A percentile compares a stretch with the other conserved stretches of the same genome.
Conservation (phyloP, 345 rosid genomes). For the Brassica napus region DNA sequence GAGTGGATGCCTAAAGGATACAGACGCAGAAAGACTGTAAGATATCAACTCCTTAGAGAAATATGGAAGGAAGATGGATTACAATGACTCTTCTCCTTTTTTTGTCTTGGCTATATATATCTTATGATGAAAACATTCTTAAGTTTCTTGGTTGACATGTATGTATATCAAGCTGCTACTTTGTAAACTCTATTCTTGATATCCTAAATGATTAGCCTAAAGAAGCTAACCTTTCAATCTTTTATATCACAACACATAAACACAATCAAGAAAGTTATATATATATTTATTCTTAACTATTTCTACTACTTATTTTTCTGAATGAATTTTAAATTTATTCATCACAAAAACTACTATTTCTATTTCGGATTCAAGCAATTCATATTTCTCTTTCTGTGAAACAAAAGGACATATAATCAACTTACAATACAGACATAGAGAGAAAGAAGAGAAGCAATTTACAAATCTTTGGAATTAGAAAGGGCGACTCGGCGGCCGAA, state of each 20-base stretch:
- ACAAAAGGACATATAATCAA: constrained; percentile 22
- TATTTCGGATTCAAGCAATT: too few relatives aligned
- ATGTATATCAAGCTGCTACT: too few relatives aligned
- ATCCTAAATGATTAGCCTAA: background rate
- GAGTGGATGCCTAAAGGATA: constrained; percentile 52
- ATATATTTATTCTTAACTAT: background rate
- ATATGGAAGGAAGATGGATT: constrained; percentile 65
- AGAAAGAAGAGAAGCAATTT: background rate
- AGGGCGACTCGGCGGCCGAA: constrained; percentile 53
- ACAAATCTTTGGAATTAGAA: constrained; percentile 33
- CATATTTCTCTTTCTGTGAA: constrained; percentile 6
- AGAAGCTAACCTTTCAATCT: constrained; percentile 8
- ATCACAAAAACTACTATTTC: background rate
- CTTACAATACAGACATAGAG: constrained; percentile 26
- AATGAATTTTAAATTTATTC: background rate
- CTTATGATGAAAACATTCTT: background rate
- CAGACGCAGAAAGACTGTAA: constrained; percentile 53
- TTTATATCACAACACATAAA: background rate
- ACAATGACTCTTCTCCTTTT: constrained; percentile 1
- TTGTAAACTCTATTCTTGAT: background rate
- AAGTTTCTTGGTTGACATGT: constrained; percentile 5
- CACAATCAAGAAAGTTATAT: background rate
- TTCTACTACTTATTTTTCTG: too few relatives aligned
- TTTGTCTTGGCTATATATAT: background rate
- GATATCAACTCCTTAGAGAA: constrained; percentile 74